phyloP scores from a whole-genome alignment of 108 stramenopile genomes.

The Parmales sp. region DNA sequence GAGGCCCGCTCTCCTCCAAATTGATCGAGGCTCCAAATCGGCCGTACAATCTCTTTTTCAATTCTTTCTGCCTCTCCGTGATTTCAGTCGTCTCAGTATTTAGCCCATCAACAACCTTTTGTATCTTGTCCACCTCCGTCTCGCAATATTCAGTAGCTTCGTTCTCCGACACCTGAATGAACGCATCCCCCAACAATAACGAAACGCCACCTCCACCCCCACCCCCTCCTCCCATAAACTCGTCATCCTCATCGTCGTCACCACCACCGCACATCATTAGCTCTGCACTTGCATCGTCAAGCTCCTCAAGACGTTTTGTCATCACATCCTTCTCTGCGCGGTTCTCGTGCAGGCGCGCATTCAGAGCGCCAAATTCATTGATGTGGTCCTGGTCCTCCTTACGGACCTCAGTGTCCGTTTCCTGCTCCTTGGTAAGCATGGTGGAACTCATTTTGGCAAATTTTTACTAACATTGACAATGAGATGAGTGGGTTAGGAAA shows the following conservation, averaged over 20 bases:
- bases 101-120: conserved; percentile 49
- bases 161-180: conserved; percentile 72
- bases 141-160: conserved; percentile 78
- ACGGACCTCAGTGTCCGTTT: conserved; percentile 68
- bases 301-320: conserved; percentile 65
- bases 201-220: conserved; percentile 51
- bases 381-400: conserved; percentile 80
- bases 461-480: too few relatives aligned
- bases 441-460: conserved; percentile 22
- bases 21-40: conserved; percentile 82
- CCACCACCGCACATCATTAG: conserved; percentile 77
- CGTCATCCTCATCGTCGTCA: conserved; percentile 16
- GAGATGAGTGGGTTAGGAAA: too few relatives aligned
- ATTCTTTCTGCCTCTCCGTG: conserved; percentile 45
- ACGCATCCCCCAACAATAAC: conserved; percentile 70
- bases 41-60: conserved; percentile 73
- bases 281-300: conserved; percentile 90
- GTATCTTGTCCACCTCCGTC: conserved; percentile 61
- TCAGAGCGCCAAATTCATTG: conserved; percentile 81
- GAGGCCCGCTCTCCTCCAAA: conserved; percentile 51
- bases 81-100: conserved; percentile 56
- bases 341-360: conserved; percentile 69
- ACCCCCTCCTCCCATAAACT: background rate
- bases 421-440: conserved; percentile 61
- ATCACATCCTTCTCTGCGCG: conserved; percentile 40